Evolutionary conservation across 495 filamentous ascomycete species (phyloP), one percentile per base, ranked within the genome.

Genomic region (Niebla homalea): DNA sequence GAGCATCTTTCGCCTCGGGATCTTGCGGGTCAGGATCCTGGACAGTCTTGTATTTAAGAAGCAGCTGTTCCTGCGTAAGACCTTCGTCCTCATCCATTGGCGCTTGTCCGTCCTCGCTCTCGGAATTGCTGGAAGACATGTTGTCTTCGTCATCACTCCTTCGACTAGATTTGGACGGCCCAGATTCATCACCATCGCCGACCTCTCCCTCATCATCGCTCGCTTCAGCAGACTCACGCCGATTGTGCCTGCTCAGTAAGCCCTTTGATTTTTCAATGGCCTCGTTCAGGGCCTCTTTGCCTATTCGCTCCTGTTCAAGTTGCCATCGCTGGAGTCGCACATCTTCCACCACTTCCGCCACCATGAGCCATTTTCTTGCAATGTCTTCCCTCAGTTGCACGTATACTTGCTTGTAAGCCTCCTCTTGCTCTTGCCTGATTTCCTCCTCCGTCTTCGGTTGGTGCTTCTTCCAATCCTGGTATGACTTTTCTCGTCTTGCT

Each of bases 251-350:
- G 66, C 60, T 77, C 65, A 60, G 78, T 52, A 64, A 75, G 68
- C 64, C 68, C 20, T 72, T 80, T 10, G 74, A 75, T 40, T 85
- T 73, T 55, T 85, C 87, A 43, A 95, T 81, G 19, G 86, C 86
- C 60, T 87, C 78, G 54, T 93, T 86, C 50, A 95, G 68, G 7
- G 84, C 83, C 57, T 86, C 79, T 58, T 89, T 87, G 48, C 88
- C 84, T 53, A 81, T 72, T 19, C 76, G 78, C 60, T 90, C 84
- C 60, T 92, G 82, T 61, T 92, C 82, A 44, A 83, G 85, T 60
- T 94, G 84, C 87, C 86, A 94, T 37, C 79, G 78, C 41, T 78
- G 74, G 29, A 89, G 55, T 4, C 87, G 79, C 35, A 70, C 69
- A 44, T 79, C 75, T 57, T 93, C 85, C 37, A 94, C 78, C 52